A percentile compares a stretch with the other conserved stretches of the same genome.
Conservation (phyloP, 2,329 filamentous ascomycete genomes). For the Alternaria consortialis region DNA sequence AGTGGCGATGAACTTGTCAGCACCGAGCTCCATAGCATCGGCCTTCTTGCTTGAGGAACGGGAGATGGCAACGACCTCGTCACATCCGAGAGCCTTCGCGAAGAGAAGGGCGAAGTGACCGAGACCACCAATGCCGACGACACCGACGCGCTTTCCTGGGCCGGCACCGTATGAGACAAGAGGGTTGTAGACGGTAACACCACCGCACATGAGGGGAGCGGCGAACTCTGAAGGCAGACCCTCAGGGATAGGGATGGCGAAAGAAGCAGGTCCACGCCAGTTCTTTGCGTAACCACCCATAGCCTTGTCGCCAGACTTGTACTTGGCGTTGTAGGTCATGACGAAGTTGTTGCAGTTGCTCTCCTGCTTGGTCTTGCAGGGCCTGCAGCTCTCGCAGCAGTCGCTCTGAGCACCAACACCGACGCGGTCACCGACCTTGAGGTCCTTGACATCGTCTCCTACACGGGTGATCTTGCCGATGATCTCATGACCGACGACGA, state of each 20-base stretch:
- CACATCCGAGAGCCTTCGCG: conserved; percentile 73
- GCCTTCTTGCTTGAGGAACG: conserved; percentile 68
- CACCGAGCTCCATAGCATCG: conserved; percentile 67
- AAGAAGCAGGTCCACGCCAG: conserved; percentile 78
- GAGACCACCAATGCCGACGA: conserved; percentile 77
- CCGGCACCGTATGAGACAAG: conserved; percentile 78
- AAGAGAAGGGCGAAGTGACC: conserved; percentile 78
- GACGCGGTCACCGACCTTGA: conserved; percentile 69
- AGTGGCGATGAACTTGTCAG: conserved; percentile 69
- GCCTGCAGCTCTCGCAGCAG: conserved; percentile 59
- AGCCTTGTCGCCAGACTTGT: conserved; percentile 67
- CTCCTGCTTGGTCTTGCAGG: conserved; percentile 57
- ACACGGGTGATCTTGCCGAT: conserved; percentile 51
- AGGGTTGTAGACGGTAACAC: conserved; percentile 80
- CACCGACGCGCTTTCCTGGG: conserved; percentile 78
- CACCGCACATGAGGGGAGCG: conserved; percentile 84
- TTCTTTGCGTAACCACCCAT: conserved; percentile 72
- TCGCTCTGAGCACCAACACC: conserved; percentile 61
- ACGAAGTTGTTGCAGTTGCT: conserved; percentile 57
- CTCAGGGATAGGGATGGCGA: conserved; percentile 78
- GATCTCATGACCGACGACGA: conserved; percentile 54
- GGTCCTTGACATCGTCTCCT: conserved; percentile 55
- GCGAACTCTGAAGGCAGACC: conserved; percentile 67
- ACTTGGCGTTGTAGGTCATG: conserved; percentile 58
- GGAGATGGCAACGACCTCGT: conserved; percentile 71